A percentile compares a stretch with the other conserved stretches of the same genome.
Conservation (phyloP, 2,329 filamentous ascomycete genomes). For the Diplodia mutila region DNA sequence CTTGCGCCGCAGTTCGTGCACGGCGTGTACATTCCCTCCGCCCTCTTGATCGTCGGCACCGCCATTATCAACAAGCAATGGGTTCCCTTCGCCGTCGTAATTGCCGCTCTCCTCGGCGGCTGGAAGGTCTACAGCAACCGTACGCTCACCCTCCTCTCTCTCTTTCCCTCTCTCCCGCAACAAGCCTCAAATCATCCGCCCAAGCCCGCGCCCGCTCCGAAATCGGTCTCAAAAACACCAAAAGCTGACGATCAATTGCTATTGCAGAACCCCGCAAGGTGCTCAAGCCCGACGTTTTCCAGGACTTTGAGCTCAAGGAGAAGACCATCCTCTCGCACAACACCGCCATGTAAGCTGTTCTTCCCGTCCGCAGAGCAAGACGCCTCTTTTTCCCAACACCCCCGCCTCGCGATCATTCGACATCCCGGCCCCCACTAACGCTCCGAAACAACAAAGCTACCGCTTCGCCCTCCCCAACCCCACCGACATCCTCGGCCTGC, state of each 20-base stretch:
- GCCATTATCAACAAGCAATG: slow-evolving; percentile 76
- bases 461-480: slow-evolving; percentile 83
- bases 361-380: no score
- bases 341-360: slow-evolving; percentile 76
- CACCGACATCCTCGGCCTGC: slow-evolving; percentile 85
- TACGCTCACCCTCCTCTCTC: slow-evolving; percentile 54
- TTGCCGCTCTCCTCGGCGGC: slow-evolving; percentile 68
- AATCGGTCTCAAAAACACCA: not conserved
- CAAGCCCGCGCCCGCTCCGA: not conserved
- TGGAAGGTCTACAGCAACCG: slow-evolving; percentile 74
- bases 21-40: slow-evolving; percentile 83
- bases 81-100: slow-evolving; percentile 67
- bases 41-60: slow-evolving; percentile 74
- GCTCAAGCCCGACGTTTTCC: slow-evolving; percentile 84
- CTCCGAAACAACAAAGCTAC: slow-evolving; percentile 66
- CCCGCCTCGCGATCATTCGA: not conserved
- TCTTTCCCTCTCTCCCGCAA: not conserved
- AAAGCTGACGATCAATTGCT: not conserved
- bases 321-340: slow-evolving; percentile 98
- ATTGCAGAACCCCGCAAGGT: slow-evolving; percentile 73
- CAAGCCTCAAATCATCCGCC: not conserved
- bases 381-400: no score
- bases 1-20: slow-evolving; percentile 68
- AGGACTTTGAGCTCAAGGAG: slow-evolving; percentile 89
- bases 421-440: not conserved